Evolutionary conservation across 306 rosid genomes (phyloP), one percentile per base, ranked within the genome.

Genomic region (Trifolium pratense): DNA sequence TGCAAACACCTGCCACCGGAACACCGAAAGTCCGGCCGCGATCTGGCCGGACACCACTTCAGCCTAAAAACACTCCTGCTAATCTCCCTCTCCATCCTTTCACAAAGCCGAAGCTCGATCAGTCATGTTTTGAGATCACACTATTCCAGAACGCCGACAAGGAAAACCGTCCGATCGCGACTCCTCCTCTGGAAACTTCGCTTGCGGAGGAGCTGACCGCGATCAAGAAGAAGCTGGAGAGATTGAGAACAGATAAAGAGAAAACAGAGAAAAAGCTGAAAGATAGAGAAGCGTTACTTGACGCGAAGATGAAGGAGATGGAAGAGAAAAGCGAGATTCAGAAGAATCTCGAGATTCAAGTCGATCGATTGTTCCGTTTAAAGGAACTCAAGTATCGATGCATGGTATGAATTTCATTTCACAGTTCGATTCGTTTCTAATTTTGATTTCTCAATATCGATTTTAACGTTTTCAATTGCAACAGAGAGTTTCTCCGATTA

Each of bases 151-250:
- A 74, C 17, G 52, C 80, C 21, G 73, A 83, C 64, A 90, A 91
- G 71, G 93, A 89, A 82, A 93, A 93, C 65, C 81, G 12, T 68
- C 82, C 62, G 5, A 21, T 81, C n/a, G 68, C 73, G 2, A 14
- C 36, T 59, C 66, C 71, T 18, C 51, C 82, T 0, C 68, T 86
- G 34, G 97, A 89, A 23, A 42, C 82, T 7, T 91, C 97, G 11
- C 89, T 94, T 25, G 98, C 88, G 26, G 98, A 94, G 84, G 97
- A 94, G 73, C 89, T 94, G 17, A 82, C 70, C 72, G 86, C 97
- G 31, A 81, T 88, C 52, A 84, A 84, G 93, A 89, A 84, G 88
- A 89, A 79, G 80, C 79, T 88, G 4, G 99, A 91, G 79, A 81
- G 88, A 52, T 45, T 88, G 82, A 89, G 76, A 71, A 13, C 71